A percentile compares a stretch with the other conserved stretches of the same genome.
Conservation (phyloP, 805 yeast species). For the Wickerhamiella azymoides region DNA sequence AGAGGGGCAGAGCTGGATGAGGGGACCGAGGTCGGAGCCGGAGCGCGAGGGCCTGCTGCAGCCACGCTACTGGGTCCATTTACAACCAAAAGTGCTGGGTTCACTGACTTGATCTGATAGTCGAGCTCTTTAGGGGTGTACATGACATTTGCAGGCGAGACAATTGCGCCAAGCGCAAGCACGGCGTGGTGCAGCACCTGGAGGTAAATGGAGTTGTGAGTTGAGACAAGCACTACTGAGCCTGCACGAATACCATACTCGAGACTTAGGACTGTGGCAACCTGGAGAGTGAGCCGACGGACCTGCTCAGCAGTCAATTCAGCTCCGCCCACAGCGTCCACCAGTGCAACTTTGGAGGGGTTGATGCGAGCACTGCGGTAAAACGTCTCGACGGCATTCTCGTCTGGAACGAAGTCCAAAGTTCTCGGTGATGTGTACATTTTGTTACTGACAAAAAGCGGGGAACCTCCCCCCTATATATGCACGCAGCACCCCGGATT, state of each 20-base stretch:
- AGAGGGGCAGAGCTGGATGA: no score
- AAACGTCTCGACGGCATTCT: slow-evolving; percentile 1
- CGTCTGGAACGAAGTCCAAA: background rate
- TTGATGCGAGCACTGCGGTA: background rate
- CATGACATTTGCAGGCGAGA: slow-evolving; percentile 25
- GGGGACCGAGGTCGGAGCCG: no score
- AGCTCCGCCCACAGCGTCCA: slow-evolving; percentile 19
- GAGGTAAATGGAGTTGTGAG: slow-evolving; percentile 21
- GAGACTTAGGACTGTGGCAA: slow-evolving; percentile 16
- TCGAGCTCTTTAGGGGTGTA: slow-evolving; percentile 24
- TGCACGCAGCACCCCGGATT: slow-evolving; percentile 4
- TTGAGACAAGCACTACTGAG: slow-evolving; percentile 23
- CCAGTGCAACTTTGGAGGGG: background rate
- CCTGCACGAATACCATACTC: slow-evolving; percentile 16
- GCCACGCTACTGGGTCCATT: slow-evolving; percentile 6
- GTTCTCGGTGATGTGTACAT: slow-evolving; percentile 1
- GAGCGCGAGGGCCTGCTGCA: no score
- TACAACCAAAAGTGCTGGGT: slow-evolving; percentile 16
- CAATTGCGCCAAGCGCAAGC: slow-evolving; percentile 21
- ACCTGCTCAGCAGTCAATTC: slow-evolving; percentile 13
- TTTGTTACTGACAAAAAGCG: no score
- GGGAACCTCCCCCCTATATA: background rate
- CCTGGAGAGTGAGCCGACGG: slow-evolving; percentile 10
- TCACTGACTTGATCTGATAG: slow-evolving; percentile 19
- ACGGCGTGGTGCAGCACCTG: slow-evolving; percentile 22